Evolutionary conservation across 805 yeast species (phyloP), one percentile per base, ranked within the genome.

Genomic region (Starmerella bombicola): DNA sequence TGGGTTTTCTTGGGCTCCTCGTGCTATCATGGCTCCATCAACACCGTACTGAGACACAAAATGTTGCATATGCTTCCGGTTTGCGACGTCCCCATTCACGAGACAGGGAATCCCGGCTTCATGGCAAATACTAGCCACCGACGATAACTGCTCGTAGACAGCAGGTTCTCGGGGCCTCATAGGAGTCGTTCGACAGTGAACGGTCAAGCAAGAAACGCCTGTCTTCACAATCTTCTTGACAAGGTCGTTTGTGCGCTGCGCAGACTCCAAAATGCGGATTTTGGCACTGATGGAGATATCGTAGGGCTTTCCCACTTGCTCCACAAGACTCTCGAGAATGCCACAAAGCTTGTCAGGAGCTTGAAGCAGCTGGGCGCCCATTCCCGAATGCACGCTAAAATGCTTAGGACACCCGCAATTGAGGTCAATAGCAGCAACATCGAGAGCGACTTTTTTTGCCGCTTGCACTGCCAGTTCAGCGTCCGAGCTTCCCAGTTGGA

Each of bases 341-440:
- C 69, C 68, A 49, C 78, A 80, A 15, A 91, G 65, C 29, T 73
- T 62, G 33, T 82, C 95, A 0, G 97, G 96, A 0, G 86, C 82
- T 24, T 69, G 65, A 41, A 91, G 65, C 34, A 91, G 65, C 1
- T 95, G 96, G 2, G 97, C 95, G 4, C 98, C 98, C 97, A 91
- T 91, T 1, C 98, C 98, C 0, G 93, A 69, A 59, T 91, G 98
- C 3, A 85, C 70, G 1, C 93, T 80, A 55, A 91, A 91, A 51
- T 85, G 96, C 58, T 88, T 91, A 3, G 98, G 98, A 62, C 98
- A 91, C 4, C 98, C 98, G 22, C 95, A 84, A 59, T 91, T 91
- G 43, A 91, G 69, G 57, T 91, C 98, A 4, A 91, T 80, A 7
- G 93, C 97, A 48, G 75, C 85, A 3, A 91, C 97, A 59, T 91